A percentile compares a stretch with the other conserved stretches of the same genome.
These are phyloP conservation scores for Mallotus repandus DNA, from an alignment of 441 rosid species.

Conservation along the genomic window DNA sequence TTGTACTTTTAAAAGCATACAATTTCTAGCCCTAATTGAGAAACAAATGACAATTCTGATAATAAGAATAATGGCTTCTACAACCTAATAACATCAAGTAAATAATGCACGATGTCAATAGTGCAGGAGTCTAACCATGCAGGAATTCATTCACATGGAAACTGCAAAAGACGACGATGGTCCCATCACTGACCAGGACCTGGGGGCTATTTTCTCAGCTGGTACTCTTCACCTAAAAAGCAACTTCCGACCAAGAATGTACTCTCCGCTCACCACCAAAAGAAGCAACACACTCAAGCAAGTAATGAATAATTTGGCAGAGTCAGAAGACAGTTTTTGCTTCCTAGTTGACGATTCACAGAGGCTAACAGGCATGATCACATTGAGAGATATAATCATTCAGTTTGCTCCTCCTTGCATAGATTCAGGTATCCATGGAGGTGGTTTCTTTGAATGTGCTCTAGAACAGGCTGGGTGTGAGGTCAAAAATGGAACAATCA, in stretches of 20 bases:
- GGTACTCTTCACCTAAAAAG: conserved; percentile 31
- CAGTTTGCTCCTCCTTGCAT: conserved; percentile 46
- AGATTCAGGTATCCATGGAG: conserved; percentile 38
- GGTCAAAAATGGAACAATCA: conserved; percentile 34
- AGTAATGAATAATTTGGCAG: conserved; percentile 38
- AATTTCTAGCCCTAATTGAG: too few relatives aligned
- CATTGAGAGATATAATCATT: conserved; percentile 35
- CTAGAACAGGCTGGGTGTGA: conserved; percentile 44
- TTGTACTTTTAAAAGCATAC: too few relatives aligned
- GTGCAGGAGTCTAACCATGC: conserved; percentile 29
- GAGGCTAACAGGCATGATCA: conserved; percentile 26
- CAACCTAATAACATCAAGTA: neutral
- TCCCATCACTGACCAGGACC: conserved; percentile 29
- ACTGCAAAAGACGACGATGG: conserved; percentile 15
- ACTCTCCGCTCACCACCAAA: conserved; percentile 31
- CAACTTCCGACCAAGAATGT: conserved; percentile 38
- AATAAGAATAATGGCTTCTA: neutral
- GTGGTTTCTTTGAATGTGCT: conserved; percentile 42
- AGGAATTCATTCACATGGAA: conserved; percentile 37
- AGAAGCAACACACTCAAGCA: conserved; percentile 40
- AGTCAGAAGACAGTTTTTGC: conserved; percentile 28
- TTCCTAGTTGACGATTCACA: conserved; percentile 30
- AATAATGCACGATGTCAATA: neutral
- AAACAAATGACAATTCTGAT: too few relatives aligned
- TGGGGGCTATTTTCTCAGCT: conserved; percentile 31